phyloP scores from a whole-genome alignment of 2,329 filamentous ascomycete genomes.

The Stemphylium lycopersici region DNA sequence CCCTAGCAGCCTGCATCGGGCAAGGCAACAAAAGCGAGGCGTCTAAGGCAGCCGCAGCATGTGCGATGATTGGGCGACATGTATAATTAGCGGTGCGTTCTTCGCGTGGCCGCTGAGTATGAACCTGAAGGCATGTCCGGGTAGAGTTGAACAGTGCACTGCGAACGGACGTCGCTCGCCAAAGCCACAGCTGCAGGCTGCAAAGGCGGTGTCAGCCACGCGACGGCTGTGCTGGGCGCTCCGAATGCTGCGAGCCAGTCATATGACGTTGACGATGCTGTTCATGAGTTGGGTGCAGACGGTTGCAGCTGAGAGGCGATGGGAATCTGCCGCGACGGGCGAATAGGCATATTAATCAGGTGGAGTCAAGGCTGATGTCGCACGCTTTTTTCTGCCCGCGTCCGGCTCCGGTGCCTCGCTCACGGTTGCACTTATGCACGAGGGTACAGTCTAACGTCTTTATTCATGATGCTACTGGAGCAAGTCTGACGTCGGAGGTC shows the following conservation, averaged over 20 bases:
- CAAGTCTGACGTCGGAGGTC: constrained; percentile 38
- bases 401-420: constrained; percentile 29
- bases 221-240: constrained; percentile 42
- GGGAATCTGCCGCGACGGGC: constrained; percentile 40
- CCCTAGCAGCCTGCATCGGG: constrained; percentile 30
- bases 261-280: constrained; percentile 34
- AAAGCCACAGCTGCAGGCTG: constrained; percentile 25
- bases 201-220: constrained; percentile 43
- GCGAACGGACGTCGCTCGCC: constrained; percentile 31
- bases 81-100: constrained; percentile 43
- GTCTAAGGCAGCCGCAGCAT: constrained; percentile 25
- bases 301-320: constrained; percentile 42
- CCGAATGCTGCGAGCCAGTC: constrained; percentile 38
- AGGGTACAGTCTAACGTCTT: constrained; percentile 39
- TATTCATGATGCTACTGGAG: constrained; percentile 36
- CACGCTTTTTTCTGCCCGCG: constrained; percentile 11
- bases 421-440: constrained; percentile 44
- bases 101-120: constrained; percentile 41
- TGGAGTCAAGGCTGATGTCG: constrained; percentile 42
- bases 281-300: constrained; percentile 27
- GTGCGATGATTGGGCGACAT: constrained; percentile 32
- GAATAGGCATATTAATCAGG: constrained; percentile 41
- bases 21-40: constrained; percentile 29
- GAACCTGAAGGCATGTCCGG: constrained; percentile 32
- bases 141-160: constrained; percentile 26